Base-by-base conservation (phyloP, 805 yeast genomes). In the Starmera amethionina region DNA sequence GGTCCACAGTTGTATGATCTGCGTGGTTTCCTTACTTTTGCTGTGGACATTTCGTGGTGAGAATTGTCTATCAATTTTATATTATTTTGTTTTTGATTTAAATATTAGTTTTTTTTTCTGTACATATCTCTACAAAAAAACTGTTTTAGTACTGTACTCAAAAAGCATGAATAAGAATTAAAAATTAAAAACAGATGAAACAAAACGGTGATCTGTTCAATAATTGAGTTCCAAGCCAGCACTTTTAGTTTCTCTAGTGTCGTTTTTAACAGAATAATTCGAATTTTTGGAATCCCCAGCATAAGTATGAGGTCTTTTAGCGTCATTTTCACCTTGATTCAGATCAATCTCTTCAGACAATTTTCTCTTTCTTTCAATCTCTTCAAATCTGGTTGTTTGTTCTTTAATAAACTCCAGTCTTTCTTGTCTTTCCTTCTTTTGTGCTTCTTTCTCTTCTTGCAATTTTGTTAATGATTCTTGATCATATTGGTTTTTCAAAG, bases 1-100 rank as follows among this genome's bases (percentile, higher is more conserved):
- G 75, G 77, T 1, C 77, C 79, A 51, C 79, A 74, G 40, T 69
- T 68, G 49, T 73, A 73, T n/a, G 74, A 67, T 34, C 78, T 57
- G 43, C 79, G 55, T 38, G 64, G 66, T 41, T 72, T 50, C 45
- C 64, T 65, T 18, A 9, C 30, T 27, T 9, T 34, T 14, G 37
- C 5, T n/a, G 19, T 28, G 5, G 14, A 28, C 14, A 18, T 11
- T 11, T 25, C 15, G 16, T 7, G 6, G 18, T n/a, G n/a, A n/a
- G 18, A 25, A n/a, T n/a, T 16, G 27, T 7, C 5, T 22, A 22
- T 22, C 27, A 7, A 2, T 22, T 8, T 22, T 8, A 4, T 6
- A 7, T 22, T 22, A 22, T 22, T 22, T 22, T 22, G 27, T 4
- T 22, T 22, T 22, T 22, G 27, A 22, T 22, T 22, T 22, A 16